Conservation (phyloP, 2,329 filamentous ascomycete genomes). For the Laburnicola sp. region DNA sequence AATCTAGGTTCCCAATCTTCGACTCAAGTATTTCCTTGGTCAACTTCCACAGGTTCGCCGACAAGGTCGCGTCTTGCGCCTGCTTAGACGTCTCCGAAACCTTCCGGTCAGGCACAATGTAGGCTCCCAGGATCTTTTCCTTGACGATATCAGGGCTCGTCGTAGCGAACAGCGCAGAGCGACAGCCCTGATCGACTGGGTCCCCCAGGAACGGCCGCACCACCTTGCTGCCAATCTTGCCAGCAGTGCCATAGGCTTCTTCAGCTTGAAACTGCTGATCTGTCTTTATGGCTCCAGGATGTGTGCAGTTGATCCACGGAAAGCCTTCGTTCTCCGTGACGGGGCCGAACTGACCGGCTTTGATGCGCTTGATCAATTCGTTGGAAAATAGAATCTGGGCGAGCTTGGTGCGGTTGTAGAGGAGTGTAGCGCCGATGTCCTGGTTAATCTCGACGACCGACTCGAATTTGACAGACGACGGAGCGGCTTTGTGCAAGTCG, state of each 20-base stretch:
- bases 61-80: slow-evolving; percentile 49
- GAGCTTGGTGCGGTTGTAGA: slow-evolving; percentile 57
- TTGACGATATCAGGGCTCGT: slow-evolving; percentile 50
- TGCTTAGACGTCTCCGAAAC: slow-evolving; percentile 49
- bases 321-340: slow-evolving; percentile 41
- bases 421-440: slow-evolving; percentile 52
- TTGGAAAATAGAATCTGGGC: slow-evolving; percentile 53
- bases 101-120: slow-evolving; percentile 56
- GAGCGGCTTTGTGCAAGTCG: slow-evolving; percentile 51
- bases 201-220: slow-evolving; percentile 55
- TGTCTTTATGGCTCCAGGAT: slow-evolving; percentile 55
- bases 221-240: slow-evolving; percentile 51
- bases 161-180: slow-evolving; percentile 54
- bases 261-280: slow-evolving; percentile 55
- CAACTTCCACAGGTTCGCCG: slow-evolving; percentile 52
- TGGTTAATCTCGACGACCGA: slow-evolving; percentile 53
- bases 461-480: slow-evolving; percentile 47
- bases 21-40: slow-evolving; percentile 50
- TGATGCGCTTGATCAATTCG: slow-evolving; percentile 46
- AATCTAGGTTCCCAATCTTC: slow-evolving; percentile 43
- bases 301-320: slow-evolving; percentile 55
- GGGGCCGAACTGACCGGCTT: slow-evolving; percentile 33
- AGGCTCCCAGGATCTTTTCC: slow-evolving; percentile 52
- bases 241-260: slow-evolving; percentile 54
- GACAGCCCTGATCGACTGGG: slow-evolving; percentile 52